phyloP scores from a whole-genome alignment of 805 yeast genomes.

The Starmerella geochares region DNA sequence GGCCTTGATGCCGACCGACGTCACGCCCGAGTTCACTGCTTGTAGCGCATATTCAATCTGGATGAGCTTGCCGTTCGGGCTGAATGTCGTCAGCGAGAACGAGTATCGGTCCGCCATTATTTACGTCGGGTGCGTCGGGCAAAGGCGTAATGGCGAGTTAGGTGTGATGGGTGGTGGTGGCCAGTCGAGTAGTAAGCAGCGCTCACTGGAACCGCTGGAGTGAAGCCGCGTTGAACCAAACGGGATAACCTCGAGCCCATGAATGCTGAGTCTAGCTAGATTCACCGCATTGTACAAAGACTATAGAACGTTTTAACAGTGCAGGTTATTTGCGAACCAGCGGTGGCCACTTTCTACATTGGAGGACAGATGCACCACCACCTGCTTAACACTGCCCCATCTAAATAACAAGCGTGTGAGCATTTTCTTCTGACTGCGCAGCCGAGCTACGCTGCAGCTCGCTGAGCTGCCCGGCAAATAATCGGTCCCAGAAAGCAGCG shows the following conservation, averaged over 20 bases:
- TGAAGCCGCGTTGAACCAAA: too few species aligned
- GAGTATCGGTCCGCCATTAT: constrained; percentile 96
- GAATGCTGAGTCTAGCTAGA: too few species aligned
- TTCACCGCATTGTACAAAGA: too few species aligned
- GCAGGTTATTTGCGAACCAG: too few species aligned
- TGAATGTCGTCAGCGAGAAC: constrained; percentile 91
- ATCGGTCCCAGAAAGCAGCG: constrained; percentile 34
- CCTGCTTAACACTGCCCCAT: too few species aligned
- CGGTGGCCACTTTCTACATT: too few species aligned
- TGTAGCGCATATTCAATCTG: constrained; percentile 96
- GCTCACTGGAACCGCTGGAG: background rate
- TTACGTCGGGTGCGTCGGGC: background rate
- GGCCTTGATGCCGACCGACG: constrained; percentile 87
- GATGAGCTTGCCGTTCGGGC: constrained; percentile 94
- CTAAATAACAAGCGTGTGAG: background rate
- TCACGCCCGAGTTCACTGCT: constrained; percentile 96
- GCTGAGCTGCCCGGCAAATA: constrained; percentile 36
- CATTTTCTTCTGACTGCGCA: background rate
- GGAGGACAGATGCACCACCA: too few species aligned
- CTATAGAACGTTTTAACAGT: too few species aligned
- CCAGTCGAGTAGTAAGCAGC: constrained; percentile 4
- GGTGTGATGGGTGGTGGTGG: background rate
- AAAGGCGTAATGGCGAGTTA: background rate
- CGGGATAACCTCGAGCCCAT: too few species aligned
- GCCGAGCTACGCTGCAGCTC: background rate